Evolutionary conservation across 805 yeast species (phyloP).

Genomic region (Saturnispora zaruensis): DNA sequence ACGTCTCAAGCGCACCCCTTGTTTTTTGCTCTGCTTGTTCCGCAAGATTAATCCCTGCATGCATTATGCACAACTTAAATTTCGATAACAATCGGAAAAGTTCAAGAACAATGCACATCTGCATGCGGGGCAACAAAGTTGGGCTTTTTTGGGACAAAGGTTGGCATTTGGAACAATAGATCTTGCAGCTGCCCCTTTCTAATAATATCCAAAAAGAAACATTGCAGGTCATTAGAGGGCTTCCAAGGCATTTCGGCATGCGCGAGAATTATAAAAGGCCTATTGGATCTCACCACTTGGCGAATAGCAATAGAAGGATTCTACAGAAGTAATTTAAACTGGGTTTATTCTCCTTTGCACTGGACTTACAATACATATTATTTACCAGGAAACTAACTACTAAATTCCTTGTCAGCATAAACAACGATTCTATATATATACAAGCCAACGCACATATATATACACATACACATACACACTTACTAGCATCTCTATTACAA

Average conservation of each 20-base stretch:
- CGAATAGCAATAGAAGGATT: background rate
- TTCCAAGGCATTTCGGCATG: background rate
- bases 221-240: background rate
- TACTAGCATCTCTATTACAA: background rate
- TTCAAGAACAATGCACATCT: background rate
- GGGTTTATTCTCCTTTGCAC: background rate
- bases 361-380: no score
- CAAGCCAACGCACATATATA: no score
- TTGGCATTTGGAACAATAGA: background rate
- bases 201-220: background rate
- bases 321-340: background rate
- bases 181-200: background rate
- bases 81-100: background rate
- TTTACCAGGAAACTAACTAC: no score
- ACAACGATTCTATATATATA: no score
- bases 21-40: background rate
- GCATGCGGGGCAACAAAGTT: background rate
- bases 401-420: no score
- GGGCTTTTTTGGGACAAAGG: background rate
- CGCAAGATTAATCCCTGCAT: background rate
- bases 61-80: background rate
- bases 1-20: background rate
- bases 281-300: background rate
- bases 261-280: background rate
- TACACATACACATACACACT: no score